Evolutionary conservation across 2,329 filamentous ascomycete species (phyloP), one percentile per base, ranked within the genome.

Genomic region (Didymosphaeria variabile): DNA sequence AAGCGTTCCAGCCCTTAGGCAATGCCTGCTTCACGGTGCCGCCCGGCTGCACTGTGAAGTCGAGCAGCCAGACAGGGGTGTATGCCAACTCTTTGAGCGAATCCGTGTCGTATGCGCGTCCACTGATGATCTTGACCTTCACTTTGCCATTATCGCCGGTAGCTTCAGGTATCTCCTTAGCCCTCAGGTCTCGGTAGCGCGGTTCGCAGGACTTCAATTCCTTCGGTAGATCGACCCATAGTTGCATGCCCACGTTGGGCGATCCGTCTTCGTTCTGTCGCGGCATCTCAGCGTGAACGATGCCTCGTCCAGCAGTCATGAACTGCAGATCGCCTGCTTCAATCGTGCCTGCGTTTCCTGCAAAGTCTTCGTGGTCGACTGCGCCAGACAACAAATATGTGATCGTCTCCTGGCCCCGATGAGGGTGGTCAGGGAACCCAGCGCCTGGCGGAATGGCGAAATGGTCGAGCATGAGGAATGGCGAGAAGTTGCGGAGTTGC

Each of bases 211-310:
- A 84, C 84, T 98, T 98, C 57, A 97, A 84, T 40, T 90, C 79
- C 72, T 88, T 81, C 6, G 95, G 94, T 12, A 98, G 82, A 76
- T 98, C 94, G 50, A 98, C 94, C 94, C 95, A 98, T 23, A 98
- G 85, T 82, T 98, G 95, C 81, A 98, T 87, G 36, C 94, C 94
- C 57, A 96, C 86, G 77, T 94, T 97, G 61, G 90, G 83, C 59
- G 84, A 87, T 54, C 92, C 92, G 75, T 95, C 91, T 0, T 84
- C 77, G 75, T 93, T 92, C 73, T 91, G 88, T 57, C 87, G 86
- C 10, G 94, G 94, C 93, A 98, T 97, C 80, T 98, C 94, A 40
- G 94, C 92, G 79, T 98, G 95, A 79, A 97, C 91, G 71, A 98
- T 96, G 45, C 94, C 94, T 21, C 86, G 84, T 4, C 94, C 94